Evolutionary conservation across 306 rosid species (phyloP).

Genomic region (Inga laurina): DNA sequence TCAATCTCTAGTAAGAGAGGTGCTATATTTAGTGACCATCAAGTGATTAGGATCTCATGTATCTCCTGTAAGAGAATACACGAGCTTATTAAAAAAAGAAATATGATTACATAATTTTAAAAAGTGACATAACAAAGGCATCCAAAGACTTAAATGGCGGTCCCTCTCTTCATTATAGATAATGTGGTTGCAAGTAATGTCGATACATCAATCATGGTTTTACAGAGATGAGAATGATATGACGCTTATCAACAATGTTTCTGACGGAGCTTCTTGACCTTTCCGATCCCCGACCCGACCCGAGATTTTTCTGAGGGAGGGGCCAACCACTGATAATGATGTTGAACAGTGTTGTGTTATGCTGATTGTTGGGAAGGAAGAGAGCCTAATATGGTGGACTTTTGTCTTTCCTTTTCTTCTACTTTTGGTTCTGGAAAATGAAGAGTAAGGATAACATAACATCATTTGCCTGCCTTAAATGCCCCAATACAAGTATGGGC

Average conservation of each 20-base stretch:
- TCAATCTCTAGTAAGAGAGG: no score
- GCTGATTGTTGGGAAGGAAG: conserved; percentile 42
- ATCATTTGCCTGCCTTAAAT: conserved; percentile 11
- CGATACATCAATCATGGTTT: conserved; percentile 29
- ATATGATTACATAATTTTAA: neutral
- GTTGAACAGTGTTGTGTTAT: conserved; percentile 28
- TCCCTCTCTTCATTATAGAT: conserved; percentile 19
- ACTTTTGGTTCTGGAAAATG: conserved; percentile 56
- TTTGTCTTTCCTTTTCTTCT: conserved; percentile 48
- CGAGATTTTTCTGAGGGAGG: neutral
- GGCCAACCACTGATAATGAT: conserved; percentile 18
- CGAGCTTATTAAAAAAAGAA: no score
- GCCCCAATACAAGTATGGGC: conserved; percentile 12
- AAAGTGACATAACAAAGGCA: conserved; percentile 16
- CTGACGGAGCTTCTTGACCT: conserved; percentile 26
- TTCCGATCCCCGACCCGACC: conserved; percentile 17
- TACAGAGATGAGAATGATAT: conserved; percentile 12
- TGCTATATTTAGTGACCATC: no score
- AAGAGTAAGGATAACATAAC: conserved; percentile 30
- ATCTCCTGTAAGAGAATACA: no score
- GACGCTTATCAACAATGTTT: conserved; percentile 5
- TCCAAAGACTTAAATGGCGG: conserved; percentile 8
- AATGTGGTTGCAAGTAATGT: conserved; percentile 23
- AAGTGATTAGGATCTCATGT: no score
- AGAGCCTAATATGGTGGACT: conserved; percentile 34